Percentiles rank a stretch among this genome's conserved stretches.
Conservation (phyloP, 2,329 filamentous ascomycete species). For the Rachicladosporium sp. region DNA sequence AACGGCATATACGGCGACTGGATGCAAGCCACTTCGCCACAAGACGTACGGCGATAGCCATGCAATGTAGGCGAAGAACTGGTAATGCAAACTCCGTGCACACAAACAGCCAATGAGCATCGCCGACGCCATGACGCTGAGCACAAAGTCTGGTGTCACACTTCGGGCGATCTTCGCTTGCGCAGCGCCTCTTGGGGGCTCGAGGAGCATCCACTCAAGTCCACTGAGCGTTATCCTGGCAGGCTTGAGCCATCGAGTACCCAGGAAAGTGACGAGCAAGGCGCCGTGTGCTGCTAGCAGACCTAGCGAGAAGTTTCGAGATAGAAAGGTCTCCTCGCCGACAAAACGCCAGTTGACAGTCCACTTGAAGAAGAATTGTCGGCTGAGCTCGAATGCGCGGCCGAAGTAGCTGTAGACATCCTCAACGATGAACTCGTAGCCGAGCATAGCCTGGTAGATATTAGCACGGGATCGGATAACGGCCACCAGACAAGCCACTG, state of each 20-base stretch:
- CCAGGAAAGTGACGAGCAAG: conserved; percentile 55
- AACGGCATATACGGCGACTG: conserved; percentile 51
- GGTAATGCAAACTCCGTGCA: conserved; percentile 82
- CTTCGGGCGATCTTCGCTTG: conserved; percentile 45
- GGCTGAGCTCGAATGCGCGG: conserved; percentile 78
- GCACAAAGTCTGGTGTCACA: conserved; percentile 59
- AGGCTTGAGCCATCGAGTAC: conserved; percentile 60
- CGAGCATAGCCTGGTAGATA: conserved; percentile 37
- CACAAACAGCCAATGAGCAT: conserved; percentile 72
- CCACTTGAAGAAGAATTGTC: conserved; percentile 93
- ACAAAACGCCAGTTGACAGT: conserved; percentile 98
- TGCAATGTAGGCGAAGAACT: conserved; percentile 85
- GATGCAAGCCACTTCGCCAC: conserved; percentile 63
- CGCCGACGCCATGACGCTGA: conserved; percentile 64
- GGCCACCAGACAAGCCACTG: conserved; percentile 21
- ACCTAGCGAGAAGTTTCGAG: conserved; percentile 51
- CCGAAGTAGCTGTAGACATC: conserved; percentile 62
- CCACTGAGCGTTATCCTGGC: conserved; percentile 45
- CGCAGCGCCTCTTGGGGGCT: conserved; percentile 34
- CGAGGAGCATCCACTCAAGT: conserved; percentile 40
- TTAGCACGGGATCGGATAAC: background rate
- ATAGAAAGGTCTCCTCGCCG: conserved; percentile 70
- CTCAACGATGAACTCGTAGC: conserved; percentile 54
- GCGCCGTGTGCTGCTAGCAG: conserved; percentile 54
- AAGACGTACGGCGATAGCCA: conserved; percentile 82